Evolutionary conservation across 2,329 filamentous ascomycete genomes (phyloP).

Genomic region (Exophiala alcalophila): DNA sequence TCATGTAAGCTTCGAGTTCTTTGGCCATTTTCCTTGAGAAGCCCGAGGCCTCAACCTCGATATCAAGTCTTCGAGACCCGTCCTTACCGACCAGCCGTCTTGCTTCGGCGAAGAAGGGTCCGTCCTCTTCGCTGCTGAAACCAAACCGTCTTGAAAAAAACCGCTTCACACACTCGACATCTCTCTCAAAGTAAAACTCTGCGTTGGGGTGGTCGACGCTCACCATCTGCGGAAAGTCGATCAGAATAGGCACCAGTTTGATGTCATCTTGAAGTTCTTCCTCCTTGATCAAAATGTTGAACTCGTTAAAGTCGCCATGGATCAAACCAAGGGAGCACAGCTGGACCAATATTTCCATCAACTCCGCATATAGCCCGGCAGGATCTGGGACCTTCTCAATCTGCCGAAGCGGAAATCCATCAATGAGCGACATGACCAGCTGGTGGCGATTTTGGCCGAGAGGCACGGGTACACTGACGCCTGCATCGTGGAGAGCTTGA

Average conservation of each 20-base stretch:
- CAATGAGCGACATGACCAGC: conserved; percentile 90
- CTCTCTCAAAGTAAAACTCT: conserved; percentile 95
- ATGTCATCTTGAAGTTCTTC: conserved; percentile 35
- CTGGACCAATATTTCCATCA: conserved; percentile 80
- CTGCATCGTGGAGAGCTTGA: conserved; percentile 76
- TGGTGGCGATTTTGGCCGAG: conserved; percentile 89
- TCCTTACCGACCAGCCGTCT: conserved; percentile 69
- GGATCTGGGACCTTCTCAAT: conserved; percentile 81
- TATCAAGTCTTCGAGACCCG: conserved; percentile 70
- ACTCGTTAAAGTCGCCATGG: conserved; percentile 98
- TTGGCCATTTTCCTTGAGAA: conserved; percentile 97
- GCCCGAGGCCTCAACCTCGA: conserved; percentile 84
- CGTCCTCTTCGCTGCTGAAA: conserved; percentile 76
- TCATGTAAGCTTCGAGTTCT: conserved; percentile 87
- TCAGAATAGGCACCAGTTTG: conserved; percentile 72
- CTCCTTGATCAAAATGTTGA: conserved; percentile 94
- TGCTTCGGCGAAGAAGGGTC: conserved; percentile 81
- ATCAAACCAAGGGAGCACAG: conserved; percentile 86
- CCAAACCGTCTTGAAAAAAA: conserved; percentile 89
- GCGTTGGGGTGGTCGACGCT: conserved; percentile 92
- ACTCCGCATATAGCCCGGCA: conserved; percentile 80
- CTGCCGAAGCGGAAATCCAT: conserved; percentile 87
- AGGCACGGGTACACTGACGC: conserved; percentile 85
- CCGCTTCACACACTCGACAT: conserved; percentile 90
- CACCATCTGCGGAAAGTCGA: conserved; percentile 98